phyloP scores from a whole-genome alignment of 345 rosid genomes.

The Fremontodendron californicum region DNA sequence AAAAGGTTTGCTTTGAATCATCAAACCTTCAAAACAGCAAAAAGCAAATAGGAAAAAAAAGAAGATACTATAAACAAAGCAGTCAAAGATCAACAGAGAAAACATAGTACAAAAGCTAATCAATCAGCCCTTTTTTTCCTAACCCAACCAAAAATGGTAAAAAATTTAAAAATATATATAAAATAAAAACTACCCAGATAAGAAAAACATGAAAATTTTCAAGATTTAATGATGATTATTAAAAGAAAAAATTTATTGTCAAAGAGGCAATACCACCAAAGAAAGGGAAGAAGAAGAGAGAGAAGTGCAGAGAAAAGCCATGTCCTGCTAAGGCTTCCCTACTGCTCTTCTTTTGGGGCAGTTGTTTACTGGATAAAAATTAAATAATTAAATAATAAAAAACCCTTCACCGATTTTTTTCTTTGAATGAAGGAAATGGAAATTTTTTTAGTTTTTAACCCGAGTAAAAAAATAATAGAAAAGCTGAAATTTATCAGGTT shows the following conservation, averaged over 20 bases:
- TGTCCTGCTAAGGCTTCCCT: slow-evolving; percentile 31
- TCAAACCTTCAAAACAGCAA: slow-evolving; percentile 17
- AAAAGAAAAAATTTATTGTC: background rate
- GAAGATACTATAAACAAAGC: slow-evolving; percentile 15
- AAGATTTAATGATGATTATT: background rate
- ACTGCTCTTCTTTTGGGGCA: slow-evolving; percentile 33
- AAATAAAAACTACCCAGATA: slow-evolving; percentile 18
- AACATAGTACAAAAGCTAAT: slow-evolving; percentile 9
- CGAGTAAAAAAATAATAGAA: background rate
- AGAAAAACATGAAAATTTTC: slow-evolving; percentile 15
- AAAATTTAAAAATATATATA: slow-evolving; percentile 8
- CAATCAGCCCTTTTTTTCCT: background rate
- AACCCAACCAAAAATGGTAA: slow-evolving; percentile 10
- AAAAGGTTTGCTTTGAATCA: slow-evolving; percentile 18
- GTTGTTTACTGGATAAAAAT: slow-evolving; percentile 19
- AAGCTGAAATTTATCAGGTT: slow-evolving; percentile 8
- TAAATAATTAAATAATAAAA: background rate
- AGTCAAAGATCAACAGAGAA: slow-evolving; percentile 30
- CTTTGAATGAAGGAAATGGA: background rate
- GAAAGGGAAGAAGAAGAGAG: background rate
- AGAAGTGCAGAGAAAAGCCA: slow-evolving; percentile 31
- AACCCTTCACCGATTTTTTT: slow-evolving; percentile 15
- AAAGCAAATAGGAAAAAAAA: slow-evolving; percentile 10
- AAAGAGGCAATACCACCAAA: slow-evolving; percentile 21
- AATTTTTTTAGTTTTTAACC: background rate